Conservation (phyloP, 176 grass and related monocot species). For the Neostapfia colusana region DNA sequence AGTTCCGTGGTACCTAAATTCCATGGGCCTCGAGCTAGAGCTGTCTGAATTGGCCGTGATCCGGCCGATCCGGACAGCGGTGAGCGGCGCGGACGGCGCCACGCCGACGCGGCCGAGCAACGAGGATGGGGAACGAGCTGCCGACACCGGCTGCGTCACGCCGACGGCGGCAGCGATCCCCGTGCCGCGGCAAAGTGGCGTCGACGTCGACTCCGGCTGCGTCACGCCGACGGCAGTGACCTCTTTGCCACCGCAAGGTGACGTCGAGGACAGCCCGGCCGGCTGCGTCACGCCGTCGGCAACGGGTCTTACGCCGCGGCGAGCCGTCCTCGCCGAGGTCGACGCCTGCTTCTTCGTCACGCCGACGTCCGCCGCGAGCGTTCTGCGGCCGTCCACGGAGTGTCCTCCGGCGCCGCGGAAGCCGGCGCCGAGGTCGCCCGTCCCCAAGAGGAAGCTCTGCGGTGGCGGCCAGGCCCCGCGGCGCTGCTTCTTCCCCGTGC, state of each 20-base stretch:
- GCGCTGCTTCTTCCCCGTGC: constrained; percentile 52
- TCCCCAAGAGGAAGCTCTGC: constrained; percentile 54
- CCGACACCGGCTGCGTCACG: constrained; percentile 45
- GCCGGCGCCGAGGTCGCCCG: constrained; percentile 4
- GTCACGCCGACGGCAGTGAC: constrained; percentile 40
- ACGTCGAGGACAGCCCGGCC: not conserved
- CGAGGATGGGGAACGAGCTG: not conserved
- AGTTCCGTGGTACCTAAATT: not conserved
- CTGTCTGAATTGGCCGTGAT: constrained; percentile 53
- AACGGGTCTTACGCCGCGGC: not conserved
- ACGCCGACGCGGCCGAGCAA: not conserved
- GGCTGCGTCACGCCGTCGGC: constrained; percentile 11
- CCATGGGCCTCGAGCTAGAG: constrained; percentile 59
- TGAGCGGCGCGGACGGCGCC: not conserved
- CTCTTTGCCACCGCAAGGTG: not conserved
- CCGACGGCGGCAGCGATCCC: not conserved
- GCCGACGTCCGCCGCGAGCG: constrained; percentile 45
- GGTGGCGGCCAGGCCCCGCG: not conserved
- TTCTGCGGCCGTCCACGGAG: constrained; percentile 31
- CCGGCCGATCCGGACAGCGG: constrained; percentile 39
- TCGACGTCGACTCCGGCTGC: not conserved
- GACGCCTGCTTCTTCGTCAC: not conserved
- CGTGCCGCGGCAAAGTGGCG: not conserved
- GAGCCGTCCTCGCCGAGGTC: not conserved
- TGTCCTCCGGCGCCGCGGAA: constrained; percentile 75